phyloP scores from a whole-genome alignment of 2,329 filamentous ascomycete genomes.

The Venturia pyrina region DNA sequence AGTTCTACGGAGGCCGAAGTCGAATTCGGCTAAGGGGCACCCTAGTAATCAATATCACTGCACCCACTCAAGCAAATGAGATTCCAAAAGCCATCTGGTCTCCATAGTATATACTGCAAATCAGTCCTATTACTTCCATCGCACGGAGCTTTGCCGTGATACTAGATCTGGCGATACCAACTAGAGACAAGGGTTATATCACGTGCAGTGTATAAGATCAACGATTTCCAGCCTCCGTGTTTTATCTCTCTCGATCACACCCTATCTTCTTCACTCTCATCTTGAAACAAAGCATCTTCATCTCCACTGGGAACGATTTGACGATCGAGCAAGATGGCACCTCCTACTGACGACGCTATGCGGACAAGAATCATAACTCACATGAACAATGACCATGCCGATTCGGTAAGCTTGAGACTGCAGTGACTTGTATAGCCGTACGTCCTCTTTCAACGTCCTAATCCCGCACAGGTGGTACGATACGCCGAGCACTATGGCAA shows the following conservation, averaged over 20 bases:
- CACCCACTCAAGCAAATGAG: not conserved
- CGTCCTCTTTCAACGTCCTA: constrained; percentile 8
- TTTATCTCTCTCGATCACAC: not conserved
- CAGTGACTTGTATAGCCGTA: not conserved
- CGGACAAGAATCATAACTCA: constrained; percentile 62
- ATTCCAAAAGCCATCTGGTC: not conserved
- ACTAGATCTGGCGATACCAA: too few relatives aligned
- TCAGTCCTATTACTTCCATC: too few relatives aligned
- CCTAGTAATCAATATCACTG: not conserved
- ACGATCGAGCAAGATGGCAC: not conserved
- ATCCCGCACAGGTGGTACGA: constrained; percentile 43
- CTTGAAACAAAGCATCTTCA: not conserved
- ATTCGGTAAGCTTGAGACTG: constrained; percentile 40
- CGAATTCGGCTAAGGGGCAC: not conserved
- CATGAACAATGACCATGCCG: constrained; percentile 77
- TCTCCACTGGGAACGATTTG: not conserved
- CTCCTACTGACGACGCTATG: constrained; percentile 32
- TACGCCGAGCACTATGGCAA: constrained; percentile 66
- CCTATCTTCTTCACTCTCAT: not conserved
- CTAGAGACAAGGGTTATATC: not conserved
- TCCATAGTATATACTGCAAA: not conserved
- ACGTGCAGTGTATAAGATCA: not conserved
- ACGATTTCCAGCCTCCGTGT: not conserved
- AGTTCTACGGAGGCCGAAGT: too few relatives aligned
- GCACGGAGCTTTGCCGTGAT: too few relatives aligned